Evolutionary conservation across 2,329 filamentous ascomycete genomes (phyloP).

Genomic region (Neofusicoccum cordaticola): DNA sequence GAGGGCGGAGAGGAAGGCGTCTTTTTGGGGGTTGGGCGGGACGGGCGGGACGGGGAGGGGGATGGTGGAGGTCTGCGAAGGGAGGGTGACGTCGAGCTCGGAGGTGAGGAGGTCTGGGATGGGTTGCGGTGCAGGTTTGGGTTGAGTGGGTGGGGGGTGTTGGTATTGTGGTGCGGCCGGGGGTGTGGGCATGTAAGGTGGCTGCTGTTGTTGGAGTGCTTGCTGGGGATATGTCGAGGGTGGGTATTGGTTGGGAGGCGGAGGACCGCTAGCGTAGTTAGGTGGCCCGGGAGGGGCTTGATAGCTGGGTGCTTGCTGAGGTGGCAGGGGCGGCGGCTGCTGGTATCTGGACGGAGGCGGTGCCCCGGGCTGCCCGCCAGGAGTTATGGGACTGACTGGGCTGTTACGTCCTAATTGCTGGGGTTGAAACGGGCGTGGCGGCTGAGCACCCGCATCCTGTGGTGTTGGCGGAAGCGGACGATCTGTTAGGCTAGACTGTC

Average conservation of each 20-base stretch:
- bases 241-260: slow-evolving; percentile 17
- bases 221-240: slow-evolving; percentile 11
- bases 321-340: slow-evolving; percentile 21
- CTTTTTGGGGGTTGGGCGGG: slow-evolving; percentile 93
- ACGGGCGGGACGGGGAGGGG: slow-evolving; percentile 70
- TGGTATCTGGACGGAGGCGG: slow-evolving; percentile 25
- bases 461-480: slow-evolving; percentile 25
- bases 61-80: slow-evolving; percentile 47
- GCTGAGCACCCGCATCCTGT: slow-evolving; percentile 22
- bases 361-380: slow-evolving; percentile 24
- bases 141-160: slow-evolving; percentile 3
- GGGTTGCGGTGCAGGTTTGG: slow-evolving; percentile 21
- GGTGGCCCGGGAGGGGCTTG: slow-evolving; percentile 17
- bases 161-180: slow-evolving; percentile 34
- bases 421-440: slow-evolving; percentile 23
- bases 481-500: slow-evolving; percentile 26
- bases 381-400: slow-evolving; percentile 37
- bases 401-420: slow-evolving; percentile 28
- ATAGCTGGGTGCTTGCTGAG: background rate
- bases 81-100: slow-evolving; percentile 59
- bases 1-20: slow-evolving; percentile 76
- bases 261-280: slow-evolving; percentile 17
- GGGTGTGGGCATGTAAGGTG: slow-evolving; percentile 30
- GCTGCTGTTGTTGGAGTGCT: slow-evolving; percentile 21
- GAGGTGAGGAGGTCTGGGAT: slow-evolving; percentile 59